phyloP scores from a whole-genome alignment of 2,329 filamentous ascomycete genomes.

The Pyrenophora seminiperda region DNA sequence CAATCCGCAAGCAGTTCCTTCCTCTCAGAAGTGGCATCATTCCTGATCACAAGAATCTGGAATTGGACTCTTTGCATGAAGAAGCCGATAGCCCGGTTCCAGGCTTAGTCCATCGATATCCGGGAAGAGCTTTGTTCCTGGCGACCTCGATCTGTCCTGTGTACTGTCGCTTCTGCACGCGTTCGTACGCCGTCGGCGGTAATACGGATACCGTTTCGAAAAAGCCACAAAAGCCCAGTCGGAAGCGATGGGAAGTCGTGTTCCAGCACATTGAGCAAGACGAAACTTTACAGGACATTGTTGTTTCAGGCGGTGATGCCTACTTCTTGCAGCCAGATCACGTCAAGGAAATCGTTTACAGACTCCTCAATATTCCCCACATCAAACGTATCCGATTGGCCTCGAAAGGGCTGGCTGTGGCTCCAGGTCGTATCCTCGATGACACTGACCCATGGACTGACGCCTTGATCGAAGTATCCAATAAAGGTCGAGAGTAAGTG shows the following conservation, averaged over 20 bases:
- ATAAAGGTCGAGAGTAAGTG: slow-evolving; percentile 52
- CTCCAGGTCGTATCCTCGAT: slow-evolving; percentile 62
- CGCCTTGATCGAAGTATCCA: slow-evolving; percentile 58
- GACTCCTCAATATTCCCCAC: slow-evolving; percentile 62
- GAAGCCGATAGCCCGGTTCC: slow-evolving; percentile 60
- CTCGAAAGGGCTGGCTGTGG: slow-evolving; percentile 65
- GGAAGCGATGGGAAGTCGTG: slow-evolving; percentile 62
- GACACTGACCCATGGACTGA: slow-evolving; percentile 59
- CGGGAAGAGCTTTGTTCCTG: slow-evolving; percentile 66
- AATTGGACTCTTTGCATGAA: slow-evolving; percentile 65
- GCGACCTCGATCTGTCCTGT: slow-evolving; percentile 66
- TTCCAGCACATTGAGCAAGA: slow-evolving; percentile 61
- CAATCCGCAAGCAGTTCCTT: slow-evolving; percentile 65
- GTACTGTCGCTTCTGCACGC: slow-evolving; percentile 67
- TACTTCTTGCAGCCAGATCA: slow-evolving; percentile 63
- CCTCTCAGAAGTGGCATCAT: slow-evolving; percentile 60
- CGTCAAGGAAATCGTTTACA: slow-evolving; percentile 59
- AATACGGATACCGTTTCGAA: slow-evolving; percentile 58
- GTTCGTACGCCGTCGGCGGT: slow-evolving; percentile 63
- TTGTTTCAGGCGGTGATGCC: slow-evolving; percentile 67
- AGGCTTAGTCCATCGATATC: slow-evolving; percentile 67
- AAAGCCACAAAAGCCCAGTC: slow-evolving; percentile 39
- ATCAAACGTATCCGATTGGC: slow-evolving; percentile 66
- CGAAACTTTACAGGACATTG: slow-evolving; percentile 61
- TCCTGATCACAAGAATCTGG: slow-evolving; percentile 60